Conservation (phyloP, 2,329 filamentous ascomycete species). For the Colletotrichum cuscutae region DNA sequence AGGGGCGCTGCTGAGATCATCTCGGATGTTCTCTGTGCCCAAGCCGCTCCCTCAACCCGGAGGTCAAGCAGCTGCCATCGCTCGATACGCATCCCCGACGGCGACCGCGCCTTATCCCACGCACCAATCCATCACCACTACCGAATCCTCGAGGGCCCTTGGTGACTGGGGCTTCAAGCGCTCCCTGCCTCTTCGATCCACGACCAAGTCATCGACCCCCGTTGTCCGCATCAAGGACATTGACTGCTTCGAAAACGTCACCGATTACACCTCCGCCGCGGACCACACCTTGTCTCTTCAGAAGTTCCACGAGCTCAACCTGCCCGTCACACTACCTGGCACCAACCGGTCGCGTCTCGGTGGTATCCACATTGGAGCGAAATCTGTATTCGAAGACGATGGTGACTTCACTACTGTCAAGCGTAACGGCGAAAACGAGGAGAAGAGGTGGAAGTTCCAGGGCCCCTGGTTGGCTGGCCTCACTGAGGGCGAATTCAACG, state of each 20-base stretch:
- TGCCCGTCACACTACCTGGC: conserved; percentile 72
- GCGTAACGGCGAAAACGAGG: conserved; percentile 35
- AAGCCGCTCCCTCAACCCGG: conserved; percentile 74
- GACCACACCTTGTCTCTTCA: conserved; percentile 83
- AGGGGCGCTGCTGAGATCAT: conserved; percentile 80
- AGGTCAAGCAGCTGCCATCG: conserved; percentile 57
- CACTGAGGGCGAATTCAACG: conserved; percentile 68
- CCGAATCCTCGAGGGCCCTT: conserved; percentile 74
- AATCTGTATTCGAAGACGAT: conserved; percentile 70
- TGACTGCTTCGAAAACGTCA: conserved; percentile 88
- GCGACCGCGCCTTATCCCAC: conserved; percentile 84
- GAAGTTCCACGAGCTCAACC: conserved; percentile 86
- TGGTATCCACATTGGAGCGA: conserved; percentile 40
- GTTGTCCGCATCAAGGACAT: conserved; percentile 80
- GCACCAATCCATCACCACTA: conserved; percentile 83
- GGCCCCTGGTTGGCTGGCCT: conserved; percentile 75
- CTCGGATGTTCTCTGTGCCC: conserved; percentile 90
- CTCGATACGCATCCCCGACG: conserved; percentile 67
- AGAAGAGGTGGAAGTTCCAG: conserved; percentile 72
- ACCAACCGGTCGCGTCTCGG: conserved; percentile 25
- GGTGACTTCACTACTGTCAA: conserved; percentile 61
- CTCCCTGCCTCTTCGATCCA: conserved; percentile 80
- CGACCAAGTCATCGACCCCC: conserved; percentile 77
- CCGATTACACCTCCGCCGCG: conserved; percentile 85
- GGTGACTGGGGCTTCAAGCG: conserved; percentile 97